phyloP scores from a whole-genome alignment of 257 asterid species.

The Capsicum pubescens region DNA sequence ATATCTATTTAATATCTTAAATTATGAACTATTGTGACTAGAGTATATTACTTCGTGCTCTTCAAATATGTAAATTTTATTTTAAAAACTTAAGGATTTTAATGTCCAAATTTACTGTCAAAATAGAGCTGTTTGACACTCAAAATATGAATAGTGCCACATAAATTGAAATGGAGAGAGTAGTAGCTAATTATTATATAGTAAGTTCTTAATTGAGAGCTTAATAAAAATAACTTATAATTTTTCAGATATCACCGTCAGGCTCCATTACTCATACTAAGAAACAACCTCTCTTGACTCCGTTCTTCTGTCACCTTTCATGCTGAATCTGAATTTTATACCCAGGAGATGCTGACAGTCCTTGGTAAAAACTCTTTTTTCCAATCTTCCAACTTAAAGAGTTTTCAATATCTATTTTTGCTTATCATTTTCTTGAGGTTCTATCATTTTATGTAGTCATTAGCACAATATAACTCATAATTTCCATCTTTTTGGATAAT shows the following conservation, averaged over 20 bases:
- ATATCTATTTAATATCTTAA: no score
- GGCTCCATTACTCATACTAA: background rate
- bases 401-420: background rate
- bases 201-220: background rate
- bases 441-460: background rate
- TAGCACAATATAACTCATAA: background rate
- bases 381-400: background rate
- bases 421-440: background rate
- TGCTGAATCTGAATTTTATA: constrained; percentile 8
- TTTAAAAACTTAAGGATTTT: no score
- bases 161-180: no score
- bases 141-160: no score
- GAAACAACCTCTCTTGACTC: no score
- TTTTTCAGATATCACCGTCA: constrained; percentile 10
- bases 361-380: background rate
- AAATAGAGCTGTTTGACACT: no score
- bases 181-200: background rate
- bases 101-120: no score
- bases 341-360: background rate
- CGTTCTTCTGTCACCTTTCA: background rate
- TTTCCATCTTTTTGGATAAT: background rate
- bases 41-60: no score
- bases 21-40: no score
- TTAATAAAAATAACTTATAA: constrained; percentile 16
- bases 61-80: no score